Evolutionary conservation across 768 basidiomycete species (phyloP), one percentile per base, ranked within the genome.

Genomic region (Phanerodontia chrysosporium): DNA sequence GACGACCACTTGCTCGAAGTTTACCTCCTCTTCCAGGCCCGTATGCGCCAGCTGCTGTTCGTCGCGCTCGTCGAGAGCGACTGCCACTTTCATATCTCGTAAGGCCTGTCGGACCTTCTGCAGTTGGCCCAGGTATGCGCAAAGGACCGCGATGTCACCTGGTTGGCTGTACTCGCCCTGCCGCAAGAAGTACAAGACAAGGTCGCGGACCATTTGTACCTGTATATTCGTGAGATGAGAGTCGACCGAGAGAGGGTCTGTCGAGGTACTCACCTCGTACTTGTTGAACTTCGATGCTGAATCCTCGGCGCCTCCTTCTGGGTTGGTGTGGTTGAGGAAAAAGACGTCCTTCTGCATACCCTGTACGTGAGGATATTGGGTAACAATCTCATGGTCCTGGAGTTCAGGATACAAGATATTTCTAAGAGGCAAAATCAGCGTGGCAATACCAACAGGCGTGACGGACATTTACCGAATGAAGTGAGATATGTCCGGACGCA

Each of bases 61-160:
- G 63, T 91, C 89, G 14, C 83, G 76, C 51, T 89, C 88, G 56
- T 90, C 88, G 30, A 91, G 80, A 22, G 84, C 72, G 2, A 89
- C 80, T 0, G 85, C 79, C 28, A 92, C 78, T 57, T 81, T 76
- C 24, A 61, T 7, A 0, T 69, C 64, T 8, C 65, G 61, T 2
- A 83, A 65, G 0, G 75, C 76, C 22, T 77, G 77, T 22, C 79
- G 71, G 1, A 83, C 68, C 49, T 74, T 70, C 25, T 76, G 72
- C 25, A 83, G 69, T 48, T 83, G 82, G 0, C 83, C 81, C 1
- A 82, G 69, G 58, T 84, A 82, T 0, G 81, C 80, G 60, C 79
- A 81, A 9, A 84, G 69, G 9, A 84, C 78, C 8, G 82, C 82
- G 14, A 85, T 80, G 51, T 80, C 79, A 1, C 83, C 81, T 5